Evolutionary conservation across 163 green algal genomes (phyloP).

Genomic region (Trebouxiophyceae sp.): DNA sequence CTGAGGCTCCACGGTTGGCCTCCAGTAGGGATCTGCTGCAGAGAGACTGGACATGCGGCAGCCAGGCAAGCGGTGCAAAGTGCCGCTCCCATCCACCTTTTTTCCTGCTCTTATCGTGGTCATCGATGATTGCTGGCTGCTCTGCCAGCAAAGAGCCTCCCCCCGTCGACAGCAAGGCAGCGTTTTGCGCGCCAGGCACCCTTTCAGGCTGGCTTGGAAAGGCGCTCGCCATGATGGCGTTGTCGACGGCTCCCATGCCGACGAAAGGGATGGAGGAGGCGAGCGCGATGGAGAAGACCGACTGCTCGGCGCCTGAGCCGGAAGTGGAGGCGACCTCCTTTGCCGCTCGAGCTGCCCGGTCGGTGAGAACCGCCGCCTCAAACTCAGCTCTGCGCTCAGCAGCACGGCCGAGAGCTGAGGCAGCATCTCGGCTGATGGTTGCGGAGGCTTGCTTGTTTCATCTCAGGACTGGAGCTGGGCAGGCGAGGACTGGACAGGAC

Average conservation of each 20-base stretch:
- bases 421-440: neutral
- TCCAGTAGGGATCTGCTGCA: no score
- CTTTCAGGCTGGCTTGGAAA: conserved; percentile 7
- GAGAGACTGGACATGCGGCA: no score
- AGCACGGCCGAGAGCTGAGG: no score
- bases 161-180: no score
- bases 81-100: no score
- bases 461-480: neutral
- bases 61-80: no score
- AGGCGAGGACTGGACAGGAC: neutral
- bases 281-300: conserved; percentile 18
- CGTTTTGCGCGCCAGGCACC: neutral
- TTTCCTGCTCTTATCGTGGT: no score
- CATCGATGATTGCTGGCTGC: no score
- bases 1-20: no score
- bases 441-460: neutral
- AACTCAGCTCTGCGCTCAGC: neutral
- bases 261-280: conserved; percentile 42
- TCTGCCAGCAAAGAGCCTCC: no score
- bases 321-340: neutral
- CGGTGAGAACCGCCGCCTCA: neutral
- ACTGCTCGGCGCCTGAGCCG: neutral
- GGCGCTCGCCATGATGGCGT: conserved; percentile 40
- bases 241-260: conserved; percentile 42
- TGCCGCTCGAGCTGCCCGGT: conserved; percentile 4